Conservation (phyloP, 179 eudicot species). For the Monotropa hypopitys region DNA sequence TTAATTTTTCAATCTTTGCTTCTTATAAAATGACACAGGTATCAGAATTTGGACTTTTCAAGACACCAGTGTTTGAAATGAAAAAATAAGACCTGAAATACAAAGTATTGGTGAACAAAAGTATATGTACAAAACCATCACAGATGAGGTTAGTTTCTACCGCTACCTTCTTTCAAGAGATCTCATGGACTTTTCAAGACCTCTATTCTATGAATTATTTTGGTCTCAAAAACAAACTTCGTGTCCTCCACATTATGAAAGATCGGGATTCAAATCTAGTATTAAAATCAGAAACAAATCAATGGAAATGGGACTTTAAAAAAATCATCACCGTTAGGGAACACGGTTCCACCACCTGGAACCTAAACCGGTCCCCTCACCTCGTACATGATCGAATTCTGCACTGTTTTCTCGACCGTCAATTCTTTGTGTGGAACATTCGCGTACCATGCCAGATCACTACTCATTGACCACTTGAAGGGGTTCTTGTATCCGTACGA, state of each 20-base stretch:
- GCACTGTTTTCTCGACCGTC: conserved; percentile 64
- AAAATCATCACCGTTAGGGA: conserved; percentile 61
- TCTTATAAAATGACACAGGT: conserved; percentile 80
- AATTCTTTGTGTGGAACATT: conserved; percentile 13
- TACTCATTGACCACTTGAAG: conserved; percentile 62
- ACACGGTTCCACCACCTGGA: conserved; percentile 84
- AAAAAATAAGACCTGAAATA: conserved; percentile 53
- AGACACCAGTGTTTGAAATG: conserved; percentile 78
- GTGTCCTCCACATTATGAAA: no score
- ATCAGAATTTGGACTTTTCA: conserved; percentile 78
- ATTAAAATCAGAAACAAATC: no score
- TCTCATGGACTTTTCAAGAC: no score
- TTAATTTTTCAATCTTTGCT: conserved; percentile 84
- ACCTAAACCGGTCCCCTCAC: conserved; percentile 65
- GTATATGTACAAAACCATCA: not conserved
- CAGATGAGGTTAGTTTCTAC: not conserved
- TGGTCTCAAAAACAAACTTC: no score
- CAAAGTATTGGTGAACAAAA: no score
- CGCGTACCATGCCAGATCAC: conserved; percentile 60
- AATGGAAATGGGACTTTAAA: no score
- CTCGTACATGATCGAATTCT: conserved; percentile 61
- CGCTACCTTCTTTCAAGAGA: not conserved
- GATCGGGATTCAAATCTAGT: no score
- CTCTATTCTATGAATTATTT: no score
- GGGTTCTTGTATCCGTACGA: conserved; percentile 62